A percentile compares a stretch with the other conserved stretches of the same genome.
phyloP scores from a whole-genome alignment of 2,329 filamentous ascomycete genomes.

The Bipolaris oryzae region DNA sequence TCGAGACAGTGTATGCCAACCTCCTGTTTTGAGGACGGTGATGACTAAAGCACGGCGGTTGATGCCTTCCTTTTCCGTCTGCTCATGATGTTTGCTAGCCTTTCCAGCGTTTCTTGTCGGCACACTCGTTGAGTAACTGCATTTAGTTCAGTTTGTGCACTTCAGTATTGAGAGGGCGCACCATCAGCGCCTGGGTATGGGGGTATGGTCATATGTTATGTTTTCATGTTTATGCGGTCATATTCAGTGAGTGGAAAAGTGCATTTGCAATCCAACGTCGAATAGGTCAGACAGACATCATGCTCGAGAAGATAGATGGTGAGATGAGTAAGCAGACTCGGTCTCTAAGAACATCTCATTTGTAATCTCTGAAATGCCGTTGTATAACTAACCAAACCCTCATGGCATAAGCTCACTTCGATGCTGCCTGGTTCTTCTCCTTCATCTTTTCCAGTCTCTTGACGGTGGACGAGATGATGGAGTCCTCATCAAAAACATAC shows the following conservation, averaged over 20 bases:
- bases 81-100: constrained; percentile 8
- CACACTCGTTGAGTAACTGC: constrained; percentile 16
- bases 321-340: background rate
- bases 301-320: constrained; percentile 14
- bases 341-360: background rate
- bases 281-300: background rate
- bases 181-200: constrained; percentile 7
- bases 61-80: constrained; percentile 16
- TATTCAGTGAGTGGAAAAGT: constrained; percentile 14
- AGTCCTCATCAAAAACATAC: constrained; percentile 44
- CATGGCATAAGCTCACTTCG: constrained; percentile 17
- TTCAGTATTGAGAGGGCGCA: constrained; percentile 5
- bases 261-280: background rate
- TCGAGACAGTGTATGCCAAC: constrained; percentile 14
- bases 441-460: constrained; percentile 37
- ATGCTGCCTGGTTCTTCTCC: constrained; percentile 26
- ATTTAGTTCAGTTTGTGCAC: constrained; percentile 8
- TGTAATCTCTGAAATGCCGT: constrained; percentile 4
- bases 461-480: constrained; percentile 23
- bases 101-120: constrained; percentile 23
- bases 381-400: background rate
- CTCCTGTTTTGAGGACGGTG: background rate
- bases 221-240: constrained; percentile 19
- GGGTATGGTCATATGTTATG: constrained; percentile 8
- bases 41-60: constrained; percentile 6